Conservation (phyloP, 2,329 filamentous ascomycete genomes). For the Cryphonectria japonica region DNA sequence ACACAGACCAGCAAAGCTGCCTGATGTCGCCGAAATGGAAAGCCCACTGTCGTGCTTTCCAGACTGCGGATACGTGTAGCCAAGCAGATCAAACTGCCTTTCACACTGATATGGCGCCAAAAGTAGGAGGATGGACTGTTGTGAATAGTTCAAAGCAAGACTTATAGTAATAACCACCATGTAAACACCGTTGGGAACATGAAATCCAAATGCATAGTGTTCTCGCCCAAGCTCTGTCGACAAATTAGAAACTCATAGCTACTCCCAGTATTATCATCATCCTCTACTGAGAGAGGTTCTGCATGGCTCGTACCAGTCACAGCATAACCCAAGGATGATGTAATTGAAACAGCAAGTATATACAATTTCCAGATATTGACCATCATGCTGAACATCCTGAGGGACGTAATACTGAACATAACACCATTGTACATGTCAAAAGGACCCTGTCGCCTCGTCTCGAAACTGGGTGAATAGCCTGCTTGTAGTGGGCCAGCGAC, state of each 20-base stretch:
- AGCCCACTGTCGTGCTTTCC: not conserved
- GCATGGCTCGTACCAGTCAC: not conserved
- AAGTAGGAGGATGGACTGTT: too few relatives aligned
- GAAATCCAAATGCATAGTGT: not conserved
- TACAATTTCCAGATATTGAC: not conserved
- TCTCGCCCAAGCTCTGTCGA: not conserved
- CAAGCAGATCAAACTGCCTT: too few relatives aligned
- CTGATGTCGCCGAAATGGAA: not conserved
- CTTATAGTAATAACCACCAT: not conserved
- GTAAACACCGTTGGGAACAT: not conserved
- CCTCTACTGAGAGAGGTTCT: not conserved
- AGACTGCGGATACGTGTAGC: too few relatives aligned
- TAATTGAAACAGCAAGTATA: not conserved
- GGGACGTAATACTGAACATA: not conserved
- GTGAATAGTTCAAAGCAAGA: not conserved
- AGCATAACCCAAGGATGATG: not conserved
- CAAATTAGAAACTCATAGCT: not conserved
- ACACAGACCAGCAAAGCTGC: not conserved
- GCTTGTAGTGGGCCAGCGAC: not conserved
- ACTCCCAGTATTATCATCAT: not conserved
- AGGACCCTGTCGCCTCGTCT: not conserved
- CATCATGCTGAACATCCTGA: not conserved
- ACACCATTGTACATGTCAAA: not conserved
- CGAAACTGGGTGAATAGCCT: not conserved
- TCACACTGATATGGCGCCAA: too few relatives aligned